phyloP scores from a whole-genome alignment of 331 rosid species.

The Acacia pycnantha region DNA sequence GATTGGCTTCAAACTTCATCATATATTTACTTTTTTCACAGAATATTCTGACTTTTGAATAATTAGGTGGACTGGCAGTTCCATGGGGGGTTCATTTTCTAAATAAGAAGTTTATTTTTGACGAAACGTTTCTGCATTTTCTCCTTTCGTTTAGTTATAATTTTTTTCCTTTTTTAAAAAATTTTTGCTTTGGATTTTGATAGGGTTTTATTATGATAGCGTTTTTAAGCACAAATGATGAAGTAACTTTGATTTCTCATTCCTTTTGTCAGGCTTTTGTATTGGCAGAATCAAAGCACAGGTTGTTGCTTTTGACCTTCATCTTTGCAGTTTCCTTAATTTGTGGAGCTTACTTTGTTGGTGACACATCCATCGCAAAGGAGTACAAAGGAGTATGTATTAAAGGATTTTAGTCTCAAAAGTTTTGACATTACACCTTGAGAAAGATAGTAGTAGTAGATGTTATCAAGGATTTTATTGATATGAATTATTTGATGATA shows the following conservation, averaged over 20 bases:
- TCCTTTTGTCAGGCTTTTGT: slow-evolving; percentile 48
- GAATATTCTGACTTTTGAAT: background rate
- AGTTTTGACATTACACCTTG: background rate
- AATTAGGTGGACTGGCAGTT: background rate
- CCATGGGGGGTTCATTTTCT: background rate
- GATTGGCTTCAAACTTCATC: background rate
- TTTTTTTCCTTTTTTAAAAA: background rate
- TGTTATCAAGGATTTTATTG: background rate
- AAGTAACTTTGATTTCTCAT: background rate
- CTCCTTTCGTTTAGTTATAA: background rate
- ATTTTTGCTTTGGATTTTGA: background rate
- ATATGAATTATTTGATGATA: background rate
- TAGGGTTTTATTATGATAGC: background rate
- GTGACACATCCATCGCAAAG: slow-evolving; percentile 50
- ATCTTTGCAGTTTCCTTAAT: slow-evolving; percentile 51
- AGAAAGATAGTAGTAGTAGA: background rate
- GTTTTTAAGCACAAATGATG: background rate
- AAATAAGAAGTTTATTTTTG: background rate
- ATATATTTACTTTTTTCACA: background rate
- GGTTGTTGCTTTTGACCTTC: slow-evolving; percentile 59
- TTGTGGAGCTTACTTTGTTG: slow-evolving; percentile 67
- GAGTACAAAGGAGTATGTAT: slow-evolving; percentile 63
- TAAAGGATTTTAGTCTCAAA: background rate
- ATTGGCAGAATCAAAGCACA: slow-evolving; percentile 56
- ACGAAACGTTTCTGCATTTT: background rate